Base-by-base conservation (phyloP, 2,329 filamentous ascomycete genomes). In the Leptoxyphium fumago region DNA sequence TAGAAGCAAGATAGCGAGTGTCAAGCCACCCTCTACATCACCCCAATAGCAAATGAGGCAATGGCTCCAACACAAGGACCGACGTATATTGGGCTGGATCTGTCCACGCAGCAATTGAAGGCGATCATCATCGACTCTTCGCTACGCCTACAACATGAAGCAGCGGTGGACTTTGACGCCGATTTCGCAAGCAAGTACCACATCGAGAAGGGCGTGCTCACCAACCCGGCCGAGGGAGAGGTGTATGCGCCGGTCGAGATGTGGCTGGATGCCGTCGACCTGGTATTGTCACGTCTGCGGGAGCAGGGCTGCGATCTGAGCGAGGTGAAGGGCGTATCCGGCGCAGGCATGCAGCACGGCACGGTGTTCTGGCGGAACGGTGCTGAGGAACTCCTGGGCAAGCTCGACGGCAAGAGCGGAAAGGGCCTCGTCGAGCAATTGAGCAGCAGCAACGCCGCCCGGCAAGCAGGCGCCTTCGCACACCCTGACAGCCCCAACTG, bases 61-160 rank as follows among this genome's bases (percentile, higher is more conserved):
- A 36, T 36, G 32, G 32, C 32, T n/a, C 11, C 21, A 40, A 4
- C 15, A 17, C 2, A 13, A 14, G 13, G 13, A 40, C 38, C 21
- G 18, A 40, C 3, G 44, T 50, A 49, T 36, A 42, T 51, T 58
- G 91, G 91, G 48, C 88, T 96, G 63, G 91, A 98, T 67, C 80
- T 96, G 47, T 95, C 88, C 38, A 96, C 91, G 46, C 91, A 96
- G 64, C 89, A 96, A 63, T 74, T 96, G 46, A 96, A 98, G 74
- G 84, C 80, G 52, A 80, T 96, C 52, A 82, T 91, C 42, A 83
- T 96, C 52, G 77, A 81, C 45, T 85, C 87, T 3, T 75, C 86
- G 53, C 78, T 96, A 50, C 82, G 82, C 55, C 81, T 91, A 42
- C 70, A 84, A 13, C 76, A 85, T 53, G 77, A 94, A 64, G 85